phyloP scores from a whole-genome alignment of 192 early-diverging fungal species.

The Rhizoclosmatium globosum region DNA sequence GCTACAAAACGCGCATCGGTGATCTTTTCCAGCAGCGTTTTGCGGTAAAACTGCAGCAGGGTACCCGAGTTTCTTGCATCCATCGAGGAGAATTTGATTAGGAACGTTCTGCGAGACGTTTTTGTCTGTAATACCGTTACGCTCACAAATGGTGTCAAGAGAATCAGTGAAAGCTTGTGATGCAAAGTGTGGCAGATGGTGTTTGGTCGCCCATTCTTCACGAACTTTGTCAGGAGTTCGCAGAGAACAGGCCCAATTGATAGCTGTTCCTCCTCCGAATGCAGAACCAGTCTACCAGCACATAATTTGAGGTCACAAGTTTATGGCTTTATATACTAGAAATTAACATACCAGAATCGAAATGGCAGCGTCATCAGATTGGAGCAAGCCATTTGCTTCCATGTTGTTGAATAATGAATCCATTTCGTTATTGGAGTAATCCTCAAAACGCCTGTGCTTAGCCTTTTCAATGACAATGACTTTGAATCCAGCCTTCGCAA shows the following conservation, averaged over 20 bases:
- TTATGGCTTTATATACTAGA: no score
- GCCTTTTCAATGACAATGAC: constrained; percentile 83
- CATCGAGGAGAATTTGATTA: constrained; percentile 72
- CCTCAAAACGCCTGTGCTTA: constrained; percentile 60
- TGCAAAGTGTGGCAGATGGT: constrained; percentile 68
- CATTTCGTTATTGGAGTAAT: constrained; percentile 60
- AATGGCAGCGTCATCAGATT: constrained; percentile 62
- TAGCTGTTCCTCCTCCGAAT: constrained; percentile 79
- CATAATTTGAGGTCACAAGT: no score
- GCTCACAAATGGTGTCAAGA: constrained; percentile 62
- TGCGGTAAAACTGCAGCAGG: constrained; percentile 66
- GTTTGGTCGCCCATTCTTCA: constrained; percentile 74
- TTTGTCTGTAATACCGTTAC: constrained; percentile 63
- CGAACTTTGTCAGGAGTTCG: constrained; percentile 69
- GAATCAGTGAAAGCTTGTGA: constrained; percentile 57
- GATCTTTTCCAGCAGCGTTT: constrained; percentile 62
- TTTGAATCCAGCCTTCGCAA: constrained; percentile 68
- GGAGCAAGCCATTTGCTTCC: constrained; percentile 60
- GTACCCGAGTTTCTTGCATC: constrained; percentile 72
- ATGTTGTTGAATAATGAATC: constrained; percentile 61
- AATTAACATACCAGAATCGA: constrained; percentile 64
- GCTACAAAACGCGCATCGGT: constrained; percentile 70
- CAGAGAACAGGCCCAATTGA: constrained; percentile 65
- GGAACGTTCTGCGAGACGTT: constrained; percentile 68
- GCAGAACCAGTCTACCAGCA: no score